phyloP scores from a whole-genome alignment of 305 asterid genomes.

The Ajuga reptans region DNA sequence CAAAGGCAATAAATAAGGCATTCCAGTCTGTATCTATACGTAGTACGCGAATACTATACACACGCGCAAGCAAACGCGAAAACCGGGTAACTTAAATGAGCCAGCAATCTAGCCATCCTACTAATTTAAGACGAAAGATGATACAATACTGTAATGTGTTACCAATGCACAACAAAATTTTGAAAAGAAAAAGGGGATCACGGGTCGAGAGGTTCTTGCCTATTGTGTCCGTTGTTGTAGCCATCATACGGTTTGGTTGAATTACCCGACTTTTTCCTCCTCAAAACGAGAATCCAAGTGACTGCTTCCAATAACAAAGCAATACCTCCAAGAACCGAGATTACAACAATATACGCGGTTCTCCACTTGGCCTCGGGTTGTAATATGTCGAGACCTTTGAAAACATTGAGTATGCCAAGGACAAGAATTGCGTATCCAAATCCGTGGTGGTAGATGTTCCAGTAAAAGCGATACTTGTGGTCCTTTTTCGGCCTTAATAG shows the following conservation, averaged over 20 bases:
- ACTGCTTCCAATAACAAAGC: constrained; percentile 50
- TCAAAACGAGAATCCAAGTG: constrained; percentile 54
- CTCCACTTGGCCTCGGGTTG: constrained; percentile 62
- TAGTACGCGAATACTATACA: constrained; percentile 12
- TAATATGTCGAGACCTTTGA: constrained; percentile 61
- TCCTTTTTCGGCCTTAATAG: constrained; percentile 70
- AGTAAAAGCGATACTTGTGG: constrained; percentile 69
- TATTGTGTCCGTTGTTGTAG: constrained; percentile 26
- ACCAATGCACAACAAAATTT: neutral
- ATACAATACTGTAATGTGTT: neutral
- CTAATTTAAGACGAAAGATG: neutral
- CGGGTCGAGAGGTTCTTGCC: constrained; percentile 31
- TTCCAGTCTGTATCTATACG: neutral
- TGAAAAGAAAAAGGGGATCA: constrained; percentile 12
- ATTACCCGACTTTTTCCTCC: constrained; percentile 40
- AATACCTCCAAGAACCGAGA: constrained; percentile 46
- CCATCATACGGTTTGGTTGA: constrained; percentile 55
- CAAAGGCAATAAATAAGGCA: neutral
- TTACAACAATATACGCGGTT: constrained; percentile 38
- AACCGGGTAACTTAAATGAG: neutral
- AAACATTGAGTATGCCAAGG: constrained; percentile 64
- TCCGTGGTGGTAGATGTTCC: constrained; percentile 78
- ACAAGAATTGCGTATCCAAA: constrained; percentile 49
- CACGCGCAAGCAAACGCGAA: neutral
- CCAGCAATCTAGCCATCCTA: too few relatives aligned